Evolutionary conservation across 805 yeast species (phyloP).

Genomic region (Geotrichum ghanense): DNA sequence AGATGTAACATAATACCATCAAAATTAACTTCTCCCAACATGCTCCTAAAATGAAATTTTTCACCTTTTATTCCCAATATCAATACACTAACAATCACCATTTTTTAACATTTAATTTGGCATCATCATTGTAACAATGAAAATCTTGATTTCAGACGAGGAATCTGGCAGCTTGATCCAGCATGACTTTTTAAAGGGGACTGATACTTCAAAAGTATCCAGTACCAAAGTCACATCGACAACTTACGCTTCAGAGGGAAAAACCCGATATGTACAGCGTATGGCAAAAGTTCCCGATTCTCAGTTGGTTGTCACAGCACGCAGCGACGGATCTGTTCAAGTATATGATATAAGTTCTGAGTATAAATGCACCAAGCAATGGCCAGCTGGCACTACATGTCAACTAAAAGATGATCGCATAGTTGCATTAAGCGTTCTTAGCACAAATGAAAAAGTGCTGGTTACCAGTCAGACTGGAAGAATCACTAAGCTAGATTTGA

Average conservation of each 20-base stretch:
- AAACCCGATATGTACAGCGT: neutral
- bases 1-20: too few relatives aligned
- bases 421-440: neutral
- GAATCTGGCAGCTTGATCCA: neutral
- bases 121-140: too few relatives aligned
- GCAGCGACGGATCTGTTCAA: neutral
- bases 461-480: neutral
- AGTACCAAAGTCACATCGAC: neutral
- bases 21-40: too few relatives aligned
- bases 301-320: neutral
- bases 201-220: neutral
- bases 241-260: neutral
- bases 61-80: too few relatives aligned
- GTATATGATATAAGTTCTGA: neutral
- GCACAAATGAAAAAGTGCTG: neutral
- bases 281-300: neutral
- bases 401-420: neutral
- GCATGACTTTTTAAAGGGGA: neutral
- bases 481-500: neutral
- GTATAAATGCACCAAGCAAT: neutral
- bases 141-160: neutral
- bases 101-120: too few relatives aligned
- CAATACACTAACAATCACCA: too few relatives aligned
- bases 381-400: neutral
- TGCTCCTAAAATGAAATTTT: too few relatives aligned